These are phyloP conservation scores for Priceomyces haplophilus DNA, from an alignment of 805 yeast species.

Conservation along the genomic window DNA sequence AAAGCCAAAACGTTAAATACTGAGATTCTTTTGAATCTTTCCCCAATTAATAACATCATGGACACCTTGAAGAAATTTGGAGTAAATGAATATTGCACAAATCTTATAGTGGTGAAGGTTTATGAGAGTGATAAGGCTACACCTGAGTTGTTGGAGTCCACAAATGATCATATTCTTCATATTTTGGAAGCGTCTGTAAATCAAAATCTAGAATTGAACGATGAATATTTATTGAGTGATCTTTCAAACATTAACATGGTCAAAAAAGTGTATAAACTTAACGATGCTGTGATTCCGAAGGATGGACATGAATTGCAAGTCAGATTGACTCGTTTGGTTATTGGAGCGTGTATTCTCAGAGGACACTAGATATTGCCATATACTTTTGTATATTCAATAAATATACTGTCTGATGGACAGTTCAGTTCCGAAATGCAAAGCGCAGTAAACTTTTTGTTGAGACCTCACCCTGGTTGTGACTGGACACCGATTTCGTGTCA, in stretches of 20 bases:
- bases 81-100: conserved; percentile 46
- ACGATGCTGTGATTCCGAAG: conserved; percentile 21
- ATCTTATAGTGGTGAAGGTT: conserved; percentile 53
- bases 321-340: conserved; percentile 39
- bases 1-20: conserved; percentile 68
- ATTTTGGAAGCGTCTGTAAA: conserved; percentile 12
- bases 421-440: conserved; percentile 1
- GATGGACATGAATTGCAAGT: conserved; percentile 16
- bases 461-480: background rate
- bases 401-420: background rate
- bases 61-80: conserved; percentile 75
- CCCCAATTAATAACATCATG: conserved; percentile 68
- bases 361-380: conserved; percentile 28
- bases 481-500: no score
- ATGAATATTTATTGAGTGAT: conserved; percentile 17
- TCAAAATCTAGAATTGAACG: conserved; percentile 18
- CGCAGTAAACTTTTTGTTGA: conserved; percentile 2
- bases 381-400: background rate
- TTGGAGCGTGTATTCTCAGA: conserved; percentile 48
- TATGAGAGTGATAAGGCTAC: conserved; percentile 12
- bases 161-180: conserved; percentile 31
- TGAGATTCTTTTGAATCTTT: conserved; percentile 64
- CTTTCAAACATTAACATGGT: conserved; percentile 26
- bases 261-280: conserved; percentile 36
- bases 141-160: conserved; percentile 13